Evolutionary conservation across 2,329 filamentous ascomycete species (phyloP), one percentile per base, ranked within the genome.

Genomic region (Fusarium sp.): DNA sequence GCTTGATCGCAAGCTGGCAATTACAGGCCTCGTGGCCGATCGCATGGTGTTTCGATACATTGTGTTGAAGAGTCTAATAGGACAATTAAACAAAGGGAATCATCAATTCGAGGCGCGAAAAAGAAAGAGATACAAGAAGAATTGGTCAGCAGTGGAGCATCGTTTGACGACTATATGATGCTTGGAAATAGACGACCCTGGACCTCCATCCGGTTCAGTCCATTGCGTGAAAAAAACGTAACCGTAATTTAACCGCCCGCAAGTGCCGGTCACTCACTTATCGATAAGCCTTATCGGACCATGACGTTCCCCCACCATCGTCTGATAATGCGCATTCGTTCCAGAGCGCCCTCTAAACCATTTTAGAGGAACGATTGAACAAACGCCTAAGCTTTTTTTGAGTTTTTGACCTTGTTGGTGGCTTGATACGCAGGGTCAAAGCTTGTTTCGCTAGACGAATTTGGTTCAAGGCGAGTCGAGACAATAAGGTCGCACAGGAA

Each of bases 1-100:
- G 16, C 80, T 77, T 49, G 81, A 77, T 74, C 84, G 82, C 63
- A 84, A 72, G 62, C 80, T 77, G 73, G 80, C 79, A 71, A 82
- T 75, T 63, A 83, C 80, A 69, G 84, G 78, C 74, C 79, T 81
- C 57, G 85, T 81, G 69, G 84, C 79, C 53, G 84, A 81, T 73
- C 85, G 82, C 73, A 86, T 73, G 53, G 84, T 82, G 72, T 83
- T 78, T 78, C 86, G 85, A 70, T 87, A 88, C 87, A 89, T 88
- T 44, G 32, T 73, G 65, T 25, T 49, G 12, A 34, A 51, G 20
- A 43, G 47, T 44, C 32, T 30, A 40, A 56, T 38, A 59, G 7
- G 27, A 25, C 41, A 25, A 52, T 64, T 40, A 43, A 55, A 54
- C 45, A 25, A 71, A 56, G 9, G 44, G 41, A 46, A 56, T 41